A percentile compares a stretch with the other conserved stretches of the same genome.
phyloP scores from a whole-genome alignment of 306 rosid species.

The Cicer bijugum region DNA sequence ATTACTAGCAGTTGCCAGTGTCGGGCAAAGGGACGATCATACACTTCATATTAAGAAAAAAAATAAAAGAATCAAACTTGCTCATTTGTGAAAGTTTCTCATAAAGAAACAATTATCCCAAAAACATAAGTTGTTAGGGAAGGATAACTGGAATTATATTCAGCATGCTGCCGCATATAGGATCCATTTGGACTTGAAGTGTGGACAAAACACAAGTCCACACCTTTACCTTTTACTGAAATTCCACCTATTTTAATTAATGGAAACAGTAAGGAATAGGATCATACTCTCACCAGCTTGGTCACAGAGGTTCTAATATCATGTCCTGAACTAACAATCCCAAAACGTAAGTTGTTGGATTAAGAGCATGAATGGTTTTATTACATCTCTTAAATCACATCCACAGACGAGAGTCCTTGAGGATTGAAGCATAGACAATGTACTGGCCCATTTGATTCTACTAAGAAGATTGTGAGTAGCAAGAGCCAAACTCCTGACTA shows the following conservation, averaged over 20 bases:
- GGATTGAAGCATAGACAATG: neutral
- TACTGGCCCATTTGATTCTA: neutral
- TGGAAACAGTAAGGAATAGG: neutral
- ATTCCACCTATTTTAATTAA: slow-evolving; percentile 5
- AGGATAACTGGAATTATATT: neutral
- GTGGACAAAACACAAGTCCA: slow-evolving; percentile 1
- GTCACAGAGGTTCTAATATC: slow-evolving; percentile 1
- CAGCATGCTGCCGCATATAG: neutral
- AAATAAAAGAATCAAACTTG: slow-evolving; percentile 6
- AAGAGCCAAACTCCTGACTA: neutral
- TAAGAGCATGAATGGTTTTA: slow-evolving; percentile 1
- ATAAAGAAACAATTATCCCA: slow-evolving; percentile 3
- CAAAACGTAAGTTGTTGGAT: neutral
- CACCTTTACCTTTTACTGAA: neutral
- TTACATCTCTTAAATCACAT: neutral
- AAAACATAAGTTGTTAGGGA: neutral
- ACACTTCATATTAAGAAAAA: slow-evolving; percentile 23
- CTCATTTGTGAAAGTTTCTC: slow-evolving; percentile 4
- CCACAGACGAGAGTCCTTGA: neutral
- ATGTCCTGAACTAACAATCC: neutral
- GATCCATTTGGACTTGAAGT: neutral
- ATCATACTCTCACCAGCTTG: neutral
- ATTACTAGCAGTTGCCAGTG: neutral
- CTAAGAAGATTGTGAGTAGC: neutral
- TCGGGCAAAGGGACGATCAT: slow-evolving; percentile 16